phyloP scores from a whole-genome alignment of 306 rosid genomes.

The Ziziphus jujuba region DNA sequence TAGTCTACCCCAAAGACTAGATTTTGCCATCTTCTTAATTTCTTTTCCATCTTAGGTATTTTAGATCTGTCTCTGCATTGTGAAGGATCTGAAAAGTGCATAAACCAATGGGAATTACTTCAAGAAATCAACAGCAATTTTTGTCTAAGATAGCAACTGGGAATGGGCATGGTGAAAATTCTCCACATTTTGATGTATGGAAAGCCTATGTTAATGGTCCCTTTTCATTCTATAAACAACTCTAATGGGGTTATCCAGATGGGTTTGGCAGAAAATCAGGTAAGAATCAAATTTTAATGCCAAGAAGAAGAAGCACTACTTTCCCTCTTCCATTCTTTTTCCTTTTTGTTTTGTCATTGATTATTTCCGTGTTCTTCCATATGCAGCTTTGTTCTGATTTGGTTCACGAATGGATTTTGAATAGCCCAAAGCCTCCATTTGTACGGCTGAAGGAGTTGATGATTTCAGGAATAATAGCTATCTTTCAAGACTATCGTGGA shows the following conservation, averaged over 20 bases:
- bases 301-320: too few species aligned
- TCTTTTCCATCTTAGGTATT: background rate
- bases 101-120: constrained; percentile 10
- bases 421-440: constrained; percentile 69
- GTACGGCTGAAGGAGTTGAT: constrained; percentile 57
- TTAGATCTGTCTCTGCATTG: background rate
- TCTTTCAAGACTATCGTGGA: constrained; percentile 86
- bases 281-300: constrained; percentile 9
- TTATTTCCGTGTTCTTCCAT: background rate
- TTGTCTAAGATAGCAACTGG: constrained; percentile 71
- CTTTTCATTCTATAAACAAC: constrained; percentile 57
- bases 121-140: constrained; percentile 29
- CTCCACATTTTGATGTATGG: constrained; percentile 83
- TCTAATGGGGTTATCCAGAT: constrained; percentile 78
- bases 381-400: constrained; percentile 60
- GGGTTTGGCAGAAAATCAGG: constrained; percentile 93
- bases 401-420: constrained; percentile 56
- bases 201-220: constrained; percentile 64
- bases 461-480: constrained; percentile 56
- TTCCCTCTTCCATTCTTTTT: background rate
- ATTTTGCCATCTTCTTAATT: too few species aligned
- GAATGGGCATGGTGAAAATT: constrained; percentile 67
- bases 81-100: background rate
- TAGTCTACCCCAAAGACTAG: too few species aligned
- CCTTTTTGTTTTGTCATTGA: background rate